phyloP scores from a whole-genome alignment of 306 rosid species.

The Glycine tomentella region DNA sequence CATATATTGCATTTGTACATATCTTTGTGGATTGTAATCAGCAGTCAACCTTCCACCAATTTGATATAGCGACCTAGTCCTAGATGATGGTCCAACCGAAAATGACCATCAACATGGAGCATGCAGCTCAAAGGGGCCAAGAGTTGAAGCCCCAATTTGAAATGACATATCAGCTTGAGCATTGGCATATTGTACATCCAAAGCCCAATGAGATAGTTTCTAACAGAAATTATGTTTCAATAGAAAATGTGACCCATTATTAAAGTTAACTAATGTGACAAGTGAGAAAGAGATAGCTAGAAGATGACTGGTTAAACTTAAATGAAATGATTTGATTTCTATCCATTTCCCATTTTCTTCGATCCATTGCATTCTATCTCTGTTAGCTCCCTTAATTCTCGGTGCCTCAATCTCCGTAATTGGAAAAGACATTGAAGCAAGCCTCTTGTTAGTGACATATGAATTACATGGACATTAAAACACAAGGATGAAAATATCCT shows the following conservation, averaged over 20 bases:
- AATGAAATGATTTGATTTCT: constrained; percentile 17
- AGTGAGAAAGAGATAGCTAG: constrained; percentile 23
- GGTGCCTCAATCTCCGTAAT: background rate
- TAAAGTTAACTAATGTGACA: constrained; percentile 6
- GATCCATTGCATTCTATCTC: background rate
- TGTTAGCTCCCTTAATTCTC: background rate
- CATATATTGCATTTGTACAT: background rate
- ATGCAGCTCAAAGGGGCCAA: constrained; percentile 40
- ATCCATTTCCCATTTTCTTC: background rate
- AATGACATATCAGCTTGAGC: constrained; percentile 22
- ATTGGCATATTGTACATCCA: background rate
- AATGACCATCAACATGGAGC: constrained; percentile 28
- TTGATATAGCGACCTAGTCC: constrained; percentile 25
- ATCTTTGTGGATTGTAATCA: background rate
- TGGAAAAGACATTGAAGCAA: constrained; percentile 14
- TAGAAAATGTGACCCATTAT: constrained; percentile 18
- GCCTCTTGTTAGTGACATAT: background rate
- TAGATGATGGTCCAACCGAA: background rate
- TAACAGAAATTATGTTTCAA: background rate
- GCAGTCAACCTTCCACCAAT: constrained; percentile 56
- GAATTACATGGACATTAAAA: background rate
- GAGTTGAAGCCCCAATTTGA: constrained; percentile 38
- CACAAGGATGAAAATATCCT: background rate
- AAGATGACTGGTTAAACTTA: background rate
- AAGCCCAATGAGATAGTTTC: constrained; percentile 25